Evolutionary conservation across 257 asterid genomes (phyloP), one percentile per base, ranked within the genome.

Genomic region (Haberlea rhodopensis): DNA sequence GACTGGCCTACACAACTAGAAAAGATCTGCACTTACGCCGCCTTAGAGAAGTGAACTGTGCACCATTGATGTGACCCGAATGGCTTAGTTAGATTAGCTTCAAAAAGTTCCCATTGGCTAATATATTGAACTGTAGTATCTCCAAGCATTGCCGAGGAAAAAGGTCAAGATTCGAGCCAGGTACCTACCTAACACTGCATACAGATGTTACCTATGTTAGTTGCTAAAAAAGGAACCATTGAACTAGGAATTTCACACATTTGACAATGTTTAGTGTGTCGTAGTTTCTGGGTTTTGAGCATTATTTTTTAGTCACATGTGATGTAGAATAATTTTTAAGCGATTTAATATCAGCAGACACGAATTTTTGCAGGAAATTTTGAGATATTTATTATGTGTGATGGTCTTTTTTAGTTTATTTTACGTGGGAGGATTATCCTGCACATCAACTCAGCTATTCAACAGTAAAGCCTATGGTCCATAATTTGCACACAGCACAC

Each of bases 1-100:
- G 83, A 84, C 73, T 87, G 96, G 98, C 77, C 98, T 15, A 19
- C 69, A 29, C 90, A 78, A 43, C 84, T 89, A 5, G 96, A 91
- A 84, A 89, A 81, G 85, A 85, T 91, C 55, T 69, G 80, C 26
- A 48, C 71, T 51, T 57, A 78, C 57, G 79, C n/a, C n/a, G n/a
- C 73, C 26, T 67, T 18, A 18, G 85, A 79, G 34, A 69, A 72
- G 60, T 80, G 48, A 74, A 57, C 63, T 46, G 43, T 20, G 62
- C 63, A 27, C 6, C 13, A 22, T 24, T 55, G 46, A 27, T 43
- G 72, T 53, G 23, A 64, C 53, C 28, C n/a, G n/a, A 19, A 43
- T 7, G 20, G 18, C 19, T 43, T 43, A 37, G n/a, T 37, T 37
- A 37, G 46, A 37, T 37, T 37, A 37, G n/a, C n/a, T 37, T 37